Evolutionary conservation across 805 yeast genomes (phyloP).

Genomic region (Nakazawaea ambrosiae): DNA sequence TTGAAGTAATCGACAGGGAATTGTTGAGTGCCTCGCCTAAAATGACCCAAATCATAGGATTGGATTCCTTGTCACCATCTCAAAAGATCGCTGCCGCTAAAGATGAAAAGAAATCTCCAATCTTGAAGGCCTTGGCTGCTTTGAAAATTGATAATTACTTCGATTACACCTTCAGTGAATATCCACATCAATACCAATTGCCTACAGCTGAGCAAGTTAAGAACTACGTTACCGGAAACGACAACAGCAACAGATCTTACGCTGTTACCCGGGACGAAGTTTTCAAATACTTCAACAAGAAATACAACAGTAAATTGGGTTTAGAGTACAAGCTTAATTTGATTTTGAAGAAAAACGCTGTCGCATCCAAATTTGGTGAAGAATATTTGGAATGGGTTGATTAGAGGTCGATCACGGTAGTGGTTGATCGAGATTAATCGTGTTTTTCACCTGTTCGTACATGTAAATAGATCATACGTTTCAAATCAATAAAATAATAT

Average conservation of each 20-base stretch:
- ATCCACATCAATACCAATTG: conserved; percentile 69
- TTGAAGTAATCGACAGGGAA: conserved; percentile 50
- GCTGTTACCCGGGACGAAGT: conserved; percentile 68
- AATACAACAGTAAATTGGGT: conserved; percentile 52
- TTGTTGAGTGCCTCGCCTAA: conserved; percentile 26
- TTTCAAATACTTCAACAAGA: conserved; percentile 48
- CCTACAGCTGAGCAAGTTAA: conserved; percentile 66
- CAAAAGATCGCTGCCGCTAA: conserved; percentile 3
- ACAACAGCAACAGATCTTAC: conserved; percentile 55
- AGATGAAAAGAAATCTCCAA: not conserved
- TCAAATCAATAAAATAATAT: not conserved
- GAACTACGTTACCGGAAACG: conserved; percentile 62
- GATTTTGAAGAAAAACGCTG: conserved; percentile 53
- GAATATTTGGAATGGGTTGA: conserved; percentile 42
- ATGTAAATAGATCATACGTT: not conserved
- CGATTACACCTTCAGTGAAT: conserved; percentile 29
- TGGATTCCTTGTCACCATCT: conserved; percentile 9
- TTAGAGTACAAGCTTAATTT: conserved; percentile 51
- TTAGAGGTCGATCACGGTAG: too few species aligned
- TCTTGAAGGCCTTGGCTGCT: conserved; percentile 15
- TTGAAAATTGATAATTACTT: conserved; percentile 34
- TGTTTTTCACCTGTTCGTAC: not conserved
- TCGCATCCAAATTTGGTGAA: conserved; percentile 32
- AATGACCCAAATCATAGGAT: conserved; percentile 15
- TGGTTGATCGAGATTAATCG: too few species aligned